Base-by-base conservation (phyloP, 495 filamentous ascomycete species). In the Amorphotheca resinae region DNA sequence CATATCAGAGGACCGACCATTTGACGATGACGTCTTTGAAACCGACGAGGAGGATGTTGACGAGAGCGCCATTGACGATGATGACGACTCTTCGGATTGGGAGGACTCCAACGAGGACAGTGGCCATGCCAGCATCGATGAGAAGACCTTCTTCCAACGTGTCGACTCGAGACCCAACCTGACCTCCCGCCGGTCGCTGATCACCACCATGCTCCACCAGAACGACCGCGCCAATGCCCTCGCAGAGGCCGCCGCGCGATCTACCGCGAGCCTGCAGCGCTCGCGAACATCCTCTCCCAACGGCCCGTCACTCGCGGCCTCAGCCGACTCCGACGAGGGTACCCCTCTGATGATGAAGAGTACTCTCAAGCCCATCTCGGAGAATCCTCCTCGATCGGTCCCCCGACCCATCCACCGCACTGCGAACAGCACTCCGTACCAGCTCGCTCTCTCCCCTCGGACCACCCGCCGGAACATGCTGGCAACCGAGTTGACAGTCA, bases 381-480 rank as follows among this genome's bases (percentile, higher is more conserved):
- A 84, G 42, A 69, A 85, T 50, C 77, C 34, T 12, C 12, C 84
- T 45, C 72, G 80, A 22, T 80, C 89, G 1, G 12, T 41, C 12
- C 51, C 59, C 0, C 87, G 89, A 60, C 88, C 89, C 15, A 95
- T 96, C 55, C 77, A 82, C 56, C 74, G 82, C 67, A 80, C 79
- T 23, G 79, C 82, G 31, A 81, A 76, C 41, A 64, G 56, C 46
- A 70, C 72, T 38, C 74, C 79, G 15, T 78, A 80, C 45, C 76
- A 76, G 43, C 70, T 70, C 16, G 76, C 79, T 3, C 64, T 86
- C 28, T 95, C 91, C 5, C 91, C 91, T 0, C 75, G 86, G 44
- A 95, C 93, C 0, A 99, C 93, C 0, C 78, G 93, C 34, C 75
- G 89, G 33, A 93, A 99, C 62, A 99, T 99, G 91, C 74, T 99